Percentiles rank a stretch among this genome's conserved stretches.
These are phyloP conservation scores for Glaciozyma martinii DNA, from an alignment of 768 basidiomycete genomes.

Conservation along the genomic window DNA sequence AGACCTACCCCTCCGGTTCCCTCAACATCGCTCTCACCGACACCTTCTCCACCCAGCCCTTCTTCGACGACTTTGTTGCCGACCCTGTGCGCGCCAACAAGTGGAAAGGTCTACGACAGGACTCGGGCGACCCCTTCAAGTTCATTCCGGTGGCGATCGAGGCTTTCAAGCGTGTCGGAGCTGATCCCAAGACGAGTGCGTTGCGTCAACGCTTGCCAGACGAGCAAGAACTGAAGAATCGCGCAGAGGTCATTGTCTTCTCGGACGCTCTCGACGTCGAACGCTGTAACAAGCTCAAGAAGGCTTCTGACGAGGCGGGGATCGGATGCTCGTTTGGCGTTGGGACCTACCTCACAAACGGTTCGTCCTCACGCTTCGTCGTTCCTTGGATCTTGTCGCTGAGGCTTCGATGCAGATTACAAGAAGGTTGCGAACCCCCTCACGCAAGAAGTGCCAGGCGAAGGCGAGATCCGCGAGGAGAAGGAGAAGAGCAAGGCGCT, in stretches of 20 bases:
- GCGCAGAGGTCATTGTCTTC: slow-evolving; percentile 57
- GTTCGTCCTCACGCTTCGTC: not conserved
- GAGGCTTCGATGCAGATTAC: slow-evolving; percentile 14
- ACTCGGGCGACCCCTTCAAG: slow-evolving; percentile 80
- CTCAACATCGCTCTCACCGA: slow-evolving; percentile 76
- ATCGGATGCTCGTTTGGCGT: slow-evolving; percentile 77
- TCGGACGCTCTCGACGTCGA: slow-evolving; percentile 72
- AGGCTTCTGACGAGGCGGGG: slow-evolving; percentile 64
- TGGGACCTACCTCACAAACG: slow-evolving; percentile 64
- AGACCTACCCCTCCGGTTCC: slow-evolving; percentile 39
- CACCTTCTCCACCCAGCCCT: slow-evolving; percentile 79
- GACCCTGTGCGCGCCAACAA: slow-evolving; percentile 52
- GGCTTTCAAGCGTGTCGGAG: slow-evolving; percentile 61
- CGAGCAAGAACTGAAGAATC: not conserved
- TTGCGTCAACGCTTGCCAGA: not conserved
- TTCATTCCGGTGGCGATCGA: slow-evolving; percentile 67
- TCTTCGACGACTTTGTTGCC: slow-evolving; percentile 61
- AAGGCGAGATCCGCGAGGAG: slow-evolving; percentile 32
- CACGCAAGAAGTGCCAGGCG: slow-evolving; percentile 39
- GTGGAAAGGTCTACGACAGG: slow-evolving; percentile 83
- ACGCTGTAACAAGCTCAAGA: slow-evolving; percentile 59
- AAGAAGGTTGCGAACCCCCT: slow-evolving; percentile 14
- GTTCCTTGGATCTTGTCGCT: not conserved
- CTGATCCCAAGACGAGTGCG: slow-evolving; percentile 51
- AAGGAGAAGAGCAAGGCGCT: slow-evolving; percentile 58